Evolutionary conservation across 805 yeast species (phyloP), one percentile per base, ranked within the genome.

Genomic region (Wickerhamomyces alni): DNA sequence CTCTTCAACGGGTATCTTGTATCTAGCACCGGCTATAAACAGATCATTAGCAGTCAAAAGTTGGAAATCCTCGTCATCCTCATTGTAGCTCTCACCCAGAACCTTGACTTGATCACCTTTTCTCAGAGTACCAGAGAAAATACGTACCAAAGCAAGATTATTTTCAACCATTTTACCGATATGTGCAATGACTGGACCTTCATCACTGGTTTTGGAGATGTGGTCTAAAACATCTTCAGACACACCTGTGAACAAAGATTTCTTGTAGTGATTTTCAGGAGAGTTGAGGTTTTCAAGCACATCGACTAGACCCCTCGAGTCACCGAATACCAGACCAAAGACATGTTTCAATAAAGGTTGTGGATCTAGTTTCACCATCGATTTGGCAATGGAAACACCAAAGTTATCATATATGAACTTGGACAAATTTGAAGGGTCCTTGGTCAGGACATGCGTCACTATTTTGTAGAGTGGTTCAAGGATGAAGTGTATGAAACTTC

Each of bases 401-500:
- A 81, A 78, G 24, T 75, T 62, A 2, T 65, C 51, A 51, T 67
- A 63, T n/a, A 87, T 57, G 17, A 74, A 56, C 3, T 42, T 40
- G 9, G 70, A 54, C 15, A 87, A 54, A 0, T 63, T 62, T 5
- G 61, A 57, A 2, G 74, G 61, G 15, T 73, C 72, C 27, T 72
- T 66, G 0, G 87, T 69, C 10, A 91, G 53, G 0, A 84, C 67
- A 36, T 75, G 69, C 0, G 87, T 69, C 28, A 80, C 62, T 8
- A 89, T 55, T 55, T 91, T 89, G 63, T 88, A 91, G 11, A 91
- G 52, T 2, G 98, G 99, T 19, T 76, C 77, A 8, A 88, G 61
- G 8, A 93, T 69, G 49, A 87, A 91, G 84, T 1, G 87, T 57
- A 38, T 76, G 53, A 30, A 51, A 27, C 42, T 36, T 30, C 63